Percentiles rank a stretch among this genome's conserved stretches.
Conservation (phyloP, 2,329 filamentous ascomycete species). For the Microthyrium microscopicum region DNA sequence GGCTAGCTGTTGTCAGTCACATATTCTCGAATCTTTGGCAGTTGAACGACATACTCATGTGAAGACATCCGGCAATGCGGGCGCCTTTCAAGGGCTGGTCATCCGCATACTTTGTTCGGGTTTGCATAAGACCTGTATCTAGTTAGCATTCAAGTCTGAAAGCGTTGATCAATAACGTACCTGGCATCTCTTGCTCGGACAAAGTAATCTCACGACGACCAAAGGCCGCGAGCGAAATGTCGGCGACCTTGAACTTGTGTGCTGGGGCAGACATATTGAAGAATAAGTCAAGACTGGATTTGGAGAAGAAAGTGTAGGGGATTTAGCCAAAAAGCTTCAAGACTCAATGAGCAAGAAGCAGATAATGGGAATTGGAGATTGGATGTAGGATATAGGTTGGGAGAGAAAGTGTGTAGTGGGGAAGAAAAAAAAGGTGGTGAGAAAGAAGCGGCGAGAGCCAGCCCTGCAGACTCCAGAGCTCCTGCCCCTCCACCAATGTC, state of each 20-base stretch:
- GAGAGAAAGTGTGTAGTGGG: too few species aligned
- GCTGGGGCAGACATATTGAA: constrained; percentile 57
- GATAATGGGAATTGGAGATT: too few species aligned
- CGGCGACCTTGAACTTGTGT: constrained; percentile 93
- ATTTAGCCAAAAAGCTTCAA: too few species aligned
- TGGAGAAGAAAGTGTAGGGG: too few species aligned
- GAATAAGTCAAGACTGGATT: too few species aligned
- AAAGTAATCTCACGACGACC: constrained; percentile 98
- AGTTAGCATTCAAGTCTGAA: constrained; percentile 3
- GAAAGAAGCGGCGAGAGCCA: too few species aligned
- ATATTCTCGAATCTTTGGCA: neutral
- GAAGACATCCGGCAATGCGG: constrained; percentile 92
- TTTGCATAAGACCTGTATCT: constrained; percentile 74
- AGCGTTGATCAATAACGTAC: constrained; percentile 79
- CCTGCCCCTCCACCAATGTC: too few species aligned
- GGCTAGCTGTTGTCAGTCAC: constrained; percentile 29
- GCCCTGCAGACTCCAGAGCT: too few species aligned
- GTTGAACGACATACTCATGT: constrained; percentile 56
- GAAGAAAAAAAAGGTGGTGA: too few species aligned
- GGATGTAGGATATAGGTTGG: too few species aligned
- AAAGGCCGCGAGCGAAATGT: constrained; percentile 92
- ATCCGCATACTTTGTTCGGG: constrained; percentile 72
- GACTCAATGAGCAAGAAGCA: too few species aligned
- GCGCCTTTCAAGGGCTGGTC: constrained; percentile 92
- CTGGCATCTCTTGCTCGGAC: constrained; percentile 83